Evolutionary conservation across 148 eudicot species (phyloP).

Genomic region (Chenopodium formosanum): DNA sequence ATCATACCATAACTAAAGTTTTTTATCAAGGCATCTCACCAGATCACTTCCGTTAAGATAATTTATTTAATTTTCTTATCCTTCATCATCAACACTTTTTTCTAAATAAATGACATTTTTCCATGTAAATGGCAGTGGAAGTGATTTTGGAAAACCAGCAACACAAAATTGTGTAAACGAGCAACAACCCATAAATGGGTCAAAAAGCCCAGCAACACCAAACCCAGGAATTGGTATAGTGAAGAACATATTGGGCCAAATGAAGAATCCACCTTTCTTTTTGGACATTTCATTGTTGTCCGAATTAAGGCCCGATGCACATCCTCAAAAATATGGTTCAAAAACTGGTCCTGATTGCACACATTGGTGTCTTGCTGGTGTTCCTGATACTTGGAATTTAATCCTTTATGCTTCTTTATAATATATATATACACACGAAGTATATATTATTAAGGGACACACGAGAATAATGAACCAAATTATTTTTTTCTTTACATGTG

Average conservation of each 20-base stretch:
- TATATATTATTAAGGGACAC: background rate
- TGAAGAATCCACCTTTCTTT: slow-evolving; percentile 31
- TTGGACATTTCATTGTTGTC: slow-evolving; percentile 31
- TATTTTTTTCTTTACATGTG: too few relatives aligned
- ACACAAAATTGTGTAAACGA: too few relatives aligned
- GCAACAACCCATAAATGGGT: too few relatives aligned
- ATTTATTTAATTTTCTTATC: too few relatives aligned
- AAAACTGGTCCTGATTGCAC: slow-evolving; percentile 29
- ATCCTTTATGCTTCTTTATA: slow-evolving; percentile 19
- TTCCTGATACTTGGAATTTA: slow-evolving; percentile 41
- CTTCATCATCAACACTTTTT: too few relatives aligned
- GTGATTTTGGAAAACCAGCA: too few relatives aligned
- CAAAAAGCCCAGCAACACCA: slow-evolving; percentile 24
- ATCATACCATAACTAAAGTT: too few relatives aligned
- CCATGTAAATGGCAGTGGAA: too few relatives aligned
- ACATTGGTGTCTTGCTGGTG: slow-evolving; percentile 44
- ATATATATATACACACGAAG: too few relatives aligned
- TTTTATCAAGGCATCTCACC: too few relatives aligned
- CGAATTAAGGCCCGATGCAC: slow-evolving; percentile 40
- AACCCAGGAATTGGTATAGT: slow-evolving; percentile 29
- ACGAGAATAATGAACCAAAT: too few relatives aligned
- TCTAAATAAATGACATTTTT: background rate
- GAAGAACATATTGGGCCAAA: slow-evolving; percentile 24
- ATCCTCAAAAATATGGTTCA: slow-evolving; percentile 24
- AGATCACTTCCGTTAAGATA: too few relatives aligned